Percentiles rank a stretch among this genome's conserved stretches.
These are phyloP conservation scores for Gymnopus androsaceus DNA, from an alignment of 1,284 basidiomycete genomes.

Conservation along the genomic window DNA sequence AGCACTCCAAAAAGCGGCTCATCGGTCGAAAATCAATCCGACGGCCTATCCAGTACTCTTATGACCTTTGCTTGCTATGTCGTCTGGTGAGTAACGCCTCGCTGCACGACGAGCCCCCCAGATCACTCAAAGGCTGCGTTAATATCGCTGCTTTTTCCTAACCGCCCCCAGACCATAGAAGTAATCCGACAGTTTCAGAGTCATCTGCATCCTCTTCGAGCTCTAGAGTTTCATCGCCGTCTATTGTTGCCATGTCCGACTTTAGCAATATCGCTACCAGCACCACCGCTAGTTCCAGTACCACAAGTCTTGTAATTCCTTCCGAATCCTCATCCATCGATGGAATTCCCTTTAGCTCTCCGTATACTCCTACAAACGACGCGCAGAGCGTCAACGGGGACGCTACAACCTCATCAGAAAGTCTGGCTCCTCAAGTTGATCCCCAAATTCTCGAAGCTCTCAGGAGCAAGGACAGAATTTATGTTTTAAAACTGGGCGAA, in stretches of 20 bases:
- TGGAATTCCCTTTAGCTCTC: slow-evolving; percentile 18
- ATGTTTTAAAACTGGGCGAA: slow-evolving; percentile 81
- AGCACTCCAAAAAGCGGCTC: slow-evolving; percentile 1
- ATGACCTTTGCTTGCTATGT: slow-evolving; percentile 14
- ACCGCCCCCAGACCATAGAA: slow-evolving; percentile 11
- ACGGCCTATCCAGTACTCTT: not conserved
- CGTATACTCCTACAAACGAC: slow-evolving; percentile 11
- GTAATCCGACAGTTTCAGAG: slow-evolving; percentile 16
- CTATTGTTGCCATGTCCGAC: slow-evolving; percentile 20
- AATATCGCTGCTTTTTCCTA: slow-evolving; percentile 12
- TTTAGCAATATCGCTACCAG: slow-evolving; percentile 11
- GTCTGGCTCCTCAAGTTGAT: slow-evolving; percentile 55
- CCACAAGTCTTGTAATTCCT: slow-evolving; percentile 18
- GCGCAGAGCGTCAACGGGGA: slow-evolving; percentile 15
- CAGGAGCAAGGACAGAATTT: slow-evolving; percentile 80
- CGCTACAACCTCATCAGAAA: slow-evolving; percentile 17
- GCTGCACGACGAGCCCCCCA: slow-evolving; percentile 2
- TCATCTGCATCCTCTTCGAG: slow-evolving; percentile 19
- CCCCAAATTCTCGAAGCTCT: slow-evolving; percentile 81
- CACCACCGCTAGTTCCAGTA: slow-evolving; percentile 22
- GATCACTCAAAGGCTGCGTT: slow-evolving; percentile 16
- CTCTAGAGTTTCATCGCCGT: slow-evolving; percentile 17
- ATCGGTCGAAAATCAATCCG: not conserved
- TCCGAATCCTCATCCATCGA: slow-evolving; percentile 20
- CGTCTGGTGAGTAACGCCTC: slow-evolving; percentile 17